phyloP scores from a whole-genome alignment of 2,329 filamentous ascomycete species.

The Ceratocystis destructans region DNA sequence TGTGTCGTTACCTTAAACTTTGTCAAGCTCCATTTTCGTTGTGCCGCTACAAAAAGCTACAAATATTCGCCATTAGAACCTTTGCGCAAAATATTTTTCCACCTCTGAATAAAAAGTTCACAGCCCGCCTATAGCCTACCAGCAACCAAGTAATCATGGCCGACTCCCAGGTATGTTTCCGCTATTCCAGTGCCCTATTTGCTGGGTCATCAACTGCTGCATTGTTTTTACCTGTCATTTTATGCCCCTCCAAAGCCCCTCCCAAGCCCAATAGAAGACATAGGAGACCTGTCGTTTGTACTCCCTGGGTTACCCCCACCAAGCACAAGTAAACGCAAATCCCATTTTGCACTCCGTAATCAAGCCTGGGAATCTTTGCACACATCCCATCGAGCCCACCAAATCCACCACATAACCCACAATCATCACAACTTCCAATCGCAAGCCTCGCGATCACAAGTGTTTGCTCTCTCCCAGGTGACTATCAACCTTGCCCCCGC shows the following conservation, averaged over 20 bases:
- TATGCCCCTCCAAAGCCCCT: constrained; percentile 6
- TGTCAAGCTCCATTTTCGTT: background rate
- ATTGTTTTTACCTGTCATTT: background rate
- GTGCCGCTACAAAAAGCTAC: background rate
- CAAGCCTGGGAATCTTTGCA: background rate
- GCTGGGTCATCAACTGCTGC: background rate
- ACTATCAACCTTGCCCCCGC: constrained; percentile 4
- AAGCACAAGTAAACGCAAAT: constrained; percentile 5
- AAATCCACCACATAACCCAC: constrained; percentile 2
- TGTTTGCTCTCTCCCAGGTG: constrained; percentile 3
- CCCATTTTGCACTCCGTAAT: constrained; percentile 6
- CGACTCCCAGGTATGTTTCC: constrained; percentile 13
- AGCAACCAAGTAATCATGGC: constrained; percentile 1
- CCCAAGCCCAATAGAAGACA: constrained; percentile 1
- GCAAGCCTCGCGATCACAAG: constrained; percentile 5
- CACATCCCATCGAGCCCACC: background rate
- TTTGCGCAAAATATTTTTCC: background rate
- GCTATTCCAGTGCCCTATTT: background rate
- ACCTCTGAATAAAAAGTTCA: background rate
- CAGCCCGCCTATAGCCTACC: no score
- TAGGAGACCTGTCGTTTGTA: background rate
- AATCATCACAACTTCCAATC: background rate
- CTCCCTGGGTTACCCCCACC: constrained; percentile 1
- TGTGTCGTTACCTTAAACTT: background rate
- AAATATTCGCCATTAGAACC: background rate